Evolutionary conservation across 768 basidiomycete genomes (phyloP).

Genomic region (Suillus alpinus): DNA sequence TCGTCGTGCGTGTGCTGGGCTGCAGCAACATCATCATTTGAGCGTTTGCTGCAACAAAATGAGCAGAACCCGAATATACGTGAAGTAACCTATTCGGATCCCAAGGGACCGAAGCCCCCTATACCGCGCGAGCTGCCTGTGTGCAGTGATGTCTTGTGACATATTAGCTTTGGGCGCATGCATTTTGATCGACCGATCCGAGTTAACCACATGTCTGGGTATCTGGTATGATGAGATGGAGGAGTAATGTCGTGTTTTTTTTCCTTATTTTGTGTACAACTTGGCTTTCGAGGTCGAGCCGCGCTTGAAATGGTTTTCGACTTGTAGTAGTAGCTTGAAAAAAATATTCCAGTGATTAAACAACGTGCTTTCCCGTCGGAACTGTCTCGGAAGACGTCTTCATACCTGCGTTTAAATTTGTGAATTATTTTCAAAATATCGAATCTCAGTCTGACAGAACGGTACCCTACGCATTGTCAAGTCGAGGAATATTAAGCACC

Average conservation of each 20-base stretch:
- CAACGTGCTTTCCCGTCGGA: neutral
- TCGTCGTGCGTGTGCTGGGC: conserved; percentile 78
- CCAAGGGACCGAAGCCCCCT: too few relatives aligned
- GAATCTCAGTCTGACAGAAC: neutral
- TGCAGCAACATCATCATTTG: conserved; percentile 30
- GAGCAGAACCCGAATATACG: conserved; percentile 44
- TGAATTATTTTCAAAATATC: neutral
- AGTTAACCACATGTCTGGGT: conserved; percentile 83
- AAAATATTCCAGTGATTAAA: neutral
- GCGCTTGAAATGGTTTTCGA: neutral
- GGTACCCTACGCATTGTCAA: neutral
- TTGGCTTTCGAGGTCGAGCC: neutral
- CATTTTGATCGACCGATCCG: conserved; percentile 85
- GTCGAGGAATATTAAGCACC: neutral
- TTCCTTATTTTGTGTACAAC: neutral
- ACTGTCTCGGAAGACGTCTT: neutral
- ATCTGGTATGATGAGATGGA: conserved; percentile 57
- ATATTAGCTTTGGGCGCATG: conserved; percentile 88
- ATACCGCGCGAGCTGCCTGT: too few relatives aligned
- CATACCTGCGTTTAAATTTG: neutral
- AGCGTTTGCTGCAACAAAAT: neutral
- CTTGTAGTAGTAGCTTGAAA: too few relatives aligned
- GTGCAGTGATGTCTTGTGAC: too few relatives aligned
- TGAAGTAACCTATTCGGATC: too few relatives aligned
- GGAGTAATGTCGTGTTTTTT: conserved; percentile 6